Evolutionary conservation across 2,329 filamentous ascomycete species (phyloP).

Genomic region (Neonectria ditissima): DNA sequence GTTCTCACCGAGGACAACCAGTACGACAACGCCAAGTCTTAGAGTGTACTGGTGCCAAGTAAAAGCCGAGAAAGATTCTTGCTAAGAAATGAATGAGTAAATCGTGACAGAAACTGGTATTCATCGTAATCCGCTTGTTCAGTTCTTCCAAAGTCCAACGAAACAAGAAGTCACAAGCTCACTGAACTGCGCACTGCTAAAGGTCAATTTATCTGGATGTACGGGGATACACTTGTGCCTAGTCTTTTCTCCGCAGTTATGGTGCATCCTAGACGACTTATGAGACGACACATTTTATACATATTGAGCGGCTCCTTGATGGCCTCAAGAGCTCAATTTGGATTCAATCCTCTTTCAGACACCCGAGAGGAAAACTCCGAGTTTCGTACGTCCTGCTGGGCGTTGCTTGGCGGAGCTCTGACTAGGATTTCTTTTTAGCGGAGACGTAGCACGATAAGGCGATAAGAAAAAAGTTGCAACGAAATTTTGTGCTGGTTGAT

Average conservation of each 20-base stretch:
- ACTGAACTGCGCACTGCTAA: not conserved
- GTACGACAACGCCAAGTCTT: too few relatives aligned
- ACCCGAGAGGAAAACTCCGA: not conserved
- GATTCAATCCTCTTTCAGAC: not conserved
- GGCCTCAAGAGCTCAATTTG: not conserved
- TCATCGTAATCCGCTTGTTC: too few relatives aligned
- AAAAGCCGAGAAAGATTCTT: too few relatives aligned
- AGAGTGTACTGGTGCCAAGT: too few relatives aligned
- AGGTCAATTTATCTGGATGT: not conserved
- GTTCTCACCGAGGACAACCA: not conserved
- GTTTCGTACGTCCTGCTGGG: not conserved
- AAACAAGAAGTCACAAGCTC: too few relatives aligned
- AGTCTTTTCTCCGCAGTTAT: not conserved
- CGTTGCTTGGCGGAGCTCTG: not conserved
- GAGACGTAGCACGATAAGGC: conserved; percentile 35
- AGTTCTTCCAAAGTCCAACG: too few relatives aligned
- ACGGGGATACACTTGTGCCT: not conserved
- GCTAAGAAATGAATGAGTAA: too few relatives aligned
- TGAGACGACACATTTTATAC: not conserved
- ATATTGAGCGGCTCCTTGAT: not conserved
- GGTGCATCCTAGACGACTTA: not conserved
- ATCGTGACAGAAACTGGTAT: too few relatives aligned
- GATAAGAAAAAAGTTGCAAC: conserved; percentile 40
- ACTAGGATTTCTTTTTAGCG: conserved; percentile 19
- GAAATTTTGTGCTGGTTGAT: conserved; percentile 37